phyloP scores from a whole-genome alignment of 2,329 filamentous ascomycete genomes.

The Didymella pinodella region DNA sequence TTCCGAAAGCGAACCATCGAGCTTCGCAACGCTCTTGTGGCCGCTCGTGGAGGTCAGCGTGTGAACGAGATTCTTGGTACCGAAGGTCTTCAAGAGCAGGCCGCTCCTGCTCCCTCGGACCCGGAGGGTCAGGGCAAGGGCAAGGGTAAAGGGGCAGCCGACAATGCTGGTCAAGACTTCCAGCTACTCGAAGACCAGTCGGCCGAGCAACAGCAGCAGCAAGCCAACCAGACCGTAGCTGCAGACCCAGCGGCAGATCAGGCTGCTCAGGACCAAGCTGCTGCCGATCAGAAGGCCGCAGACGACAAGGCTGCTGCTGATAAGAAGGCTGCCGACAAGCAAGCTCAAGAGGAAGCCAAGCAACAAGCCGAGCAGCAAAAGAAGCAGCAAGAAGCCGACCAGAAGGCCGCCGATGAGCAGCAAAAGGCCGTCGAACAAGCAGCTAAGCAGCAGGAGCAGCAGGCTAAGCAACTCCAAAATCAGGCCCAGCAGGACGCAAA shows the following conservation, averaged over 20 bases:
- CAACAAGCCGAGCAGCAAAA: slow-evolving; percentile 1
- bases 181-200: background rate
- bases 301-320: background rate
- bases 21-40: slow-evolving; percentile 38
- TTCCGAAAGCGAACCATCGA: slow-evolving; percentile 38
- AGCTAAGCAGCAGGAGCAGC: background rate
- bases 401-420: background rate
- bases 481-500: slow-evolving; percentile 16
- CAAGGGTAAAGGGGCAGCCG: slow-evolving; percentile 24
- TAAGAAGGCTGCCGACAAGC: background rate
- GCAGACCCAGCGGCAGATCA: slow-evolving; percentile 1
- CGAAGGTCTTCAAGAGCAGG: slow-evolving; percentile 9
- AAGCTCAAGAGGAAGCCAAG: slow-evolving; percentile 6
- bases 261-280: slow-evolving; percentile 3
- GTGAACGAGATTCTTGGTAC: slow-evolving; percentile 1
- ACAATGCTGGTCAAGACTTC: slow-evolving; percentile 6
- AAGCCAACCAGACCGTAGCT: background rate
- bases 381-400: slow-evolving; percentile 4
- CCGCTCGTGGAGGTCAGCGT: slow-evolving; percentile 24
- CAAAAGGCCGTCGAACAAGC: background rate
- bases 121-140: slow-evolving; percentile 19
- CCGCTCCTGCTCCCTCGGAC: background rate
- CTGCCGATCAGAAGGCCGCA: slow-evolving; percentile 1
- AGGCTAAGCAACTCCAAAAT: slow-evolving; percentile 5
- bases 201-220: background rate